Base-by-base conservation (phyloP, 257 asterid species). In the Capsicum chinense region DNA sequence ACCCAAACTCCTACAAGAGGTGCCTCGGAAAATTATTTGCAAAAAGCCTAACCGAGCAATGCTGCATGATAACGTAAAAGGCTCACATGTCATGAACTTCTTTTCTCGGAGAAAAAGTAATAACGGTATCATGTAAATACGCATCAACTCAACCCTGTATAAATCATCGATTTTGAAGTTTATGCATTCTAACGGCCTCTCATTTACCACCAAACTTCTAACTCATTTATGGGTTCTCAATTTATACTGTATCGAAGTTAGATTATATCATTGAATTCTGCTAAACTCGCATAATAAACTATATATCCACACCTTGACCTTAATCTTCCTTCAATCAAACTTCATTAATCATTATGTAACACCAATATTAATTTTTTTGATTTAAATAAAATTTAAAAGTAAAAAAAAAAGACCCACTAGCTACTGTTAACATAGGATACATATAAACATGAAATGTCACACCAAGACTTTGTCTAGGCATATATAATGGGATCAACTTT, bases 361-460 rank as follows among this genome's bases (percentile, higher is more conserved):
- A 8, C 4, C 3, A 8, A 5, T 2, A 3, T 42, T 16, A 4
- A 15, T 69, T 9, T 69, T 19, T 6, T 69, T 42, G 0, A 69
- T 68, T 37, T 68, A 67, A 14, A 14, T 69, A 12, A 2, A 66
- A 3, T 66, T 63, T 0, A 17, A 58, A n/a, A 7, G 9, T 16
- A 6, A 3, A 5, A 33, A 13, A 5, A 33, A 66, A 2, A 66
- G 16, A 12, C 17, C 5, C 13, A 69, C 9, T 26, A 26, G 33
- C 33, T 42, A 70, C 35, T 70, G 17, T 68, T 70, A 70, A 44
- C 63, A 76, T 26, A 50, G 63, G 63, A 52, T 37, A 57, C 48
- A 52, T 59, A 80, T 42, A 62, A 80, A 80, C 48, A 80, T 68
- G 85, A 83, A 60, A 83, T 57, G 85, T 83, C 85, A 83, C 85